These are phyloP conservation scores for Colletotrichum cordylinicola DNA, from an alignment of 2,329 filamentous ascomycete genomes.

Conservation along the genomic window DNA sequence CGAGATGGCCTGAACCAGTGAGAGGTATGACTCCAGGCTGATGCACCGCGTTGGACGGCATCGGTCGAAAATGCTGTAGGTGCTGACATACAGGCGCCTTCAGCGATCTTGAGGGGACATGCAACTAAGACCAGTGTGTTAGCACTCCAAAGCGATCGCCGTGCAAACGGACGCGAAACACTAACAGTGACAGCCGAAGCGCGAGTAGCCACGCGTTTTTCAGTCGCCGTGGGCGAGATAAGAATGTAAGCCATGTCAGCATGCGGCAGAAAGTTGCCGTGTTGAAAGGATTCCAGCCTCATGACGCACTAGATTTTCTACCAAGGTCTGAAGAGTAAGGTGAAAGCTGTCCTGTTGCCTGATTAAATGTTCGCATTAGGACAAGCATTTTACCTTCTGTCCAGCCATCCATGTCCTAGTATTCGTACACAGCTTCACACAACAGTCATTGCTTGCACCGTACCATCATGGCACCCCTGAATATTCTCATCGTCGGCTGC, in stretches of 20 bases:
- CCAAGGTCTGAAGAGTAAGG: not conserved
- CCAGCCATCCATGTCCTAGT: not conserved
- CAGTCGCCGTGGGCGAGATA: not conserved
- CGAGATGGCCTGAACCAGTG: no score
- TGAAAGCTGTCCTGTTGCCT: not conserved
- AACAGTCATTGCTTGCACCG: not conserved
- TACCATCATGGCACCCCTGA: constrained; percentile 13
- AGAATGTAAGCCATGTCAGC: not conserved
- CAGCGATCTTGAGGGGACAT: not conserved
- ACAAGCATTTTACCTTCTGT: not conserved
- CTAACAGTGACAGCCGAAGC: not conserved
- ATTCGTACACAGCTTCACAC: not conserved
- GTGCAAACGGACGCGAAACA: not conserved
- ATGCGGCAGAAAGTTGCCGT: not conserved
- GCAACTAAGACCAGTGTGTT: not conserved
- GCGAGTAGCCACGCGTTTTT: not conserved
- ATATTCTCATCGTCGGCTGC: constrained; percentile 35
- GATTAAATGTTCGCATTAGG: not conserved
- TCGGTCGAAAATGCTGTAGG: not conserved
- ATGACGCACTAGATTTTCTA: not conserved
- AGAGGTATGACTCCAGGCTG: not conserved
- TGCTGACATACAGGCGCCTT: not conserved
- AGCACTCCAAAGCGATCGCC: not conserved
- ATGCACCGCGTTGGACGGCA: not conserved
- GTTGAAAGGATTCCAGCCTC: not conserved